These are phyloP conservation scores for Astragalus glycyphyllos DNA, from an alignment of 306 rosid genomes.

Conservation along the genomic window DNA sequence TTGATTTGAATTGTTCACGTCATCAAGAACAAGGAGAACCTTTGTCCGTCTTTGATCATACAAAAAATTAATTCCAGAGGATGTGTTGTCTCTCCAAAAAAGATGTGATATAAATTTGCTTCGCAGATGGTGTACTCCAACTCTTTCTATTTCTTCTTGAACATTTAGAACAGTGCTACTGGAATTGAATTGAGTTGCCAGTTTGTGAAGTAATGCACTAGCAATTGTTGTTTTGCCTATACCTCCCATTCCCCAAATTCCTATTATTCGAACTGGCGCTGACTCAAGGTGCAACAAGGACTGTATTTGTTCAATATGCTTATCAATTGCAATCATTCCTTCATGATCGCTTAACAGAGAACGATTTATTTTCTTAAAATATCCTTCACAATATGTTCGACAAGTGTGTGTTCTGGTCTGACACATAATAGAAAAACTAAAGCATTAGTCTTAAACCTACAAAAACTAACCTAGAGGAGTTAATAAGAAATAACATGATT, in stretches of 20 bases:
- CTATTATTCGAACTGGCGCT: slow-evolving; percentile 5
- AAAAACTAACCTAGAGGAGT: no score
- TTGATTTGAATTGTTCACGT: neutral
- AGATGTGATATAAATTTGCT: neutral
- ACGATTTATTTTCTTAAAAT: neutral
- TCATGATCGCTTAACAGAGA: neutral
- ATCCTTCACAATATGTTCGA: slow-evolving; percentile 10
- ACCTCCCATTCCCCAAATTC: slow-evolving; percentile 40
- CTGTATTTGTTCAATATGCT: slow-evolving; percentile 15
- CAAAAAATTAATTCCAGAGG: neutral
- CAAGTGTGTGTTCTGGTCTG: slow-evolving; percentile 2
- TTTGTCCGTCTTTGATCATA: neutral
- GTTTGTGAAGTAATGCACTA: no score
- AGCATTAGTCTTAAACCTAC: no score
- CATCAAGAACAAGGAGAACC: slow-evolving; percentile 34
- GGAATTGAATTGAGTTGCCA: neutral
- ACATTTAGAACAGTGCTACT: neutral
- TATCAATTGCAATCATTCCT: slow-evolving; percentile 36
- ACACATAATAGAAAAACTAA: no score
- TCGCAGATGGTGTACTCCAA: neutral
- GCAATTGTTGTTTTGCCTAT: slow-evolving; percentile 16
- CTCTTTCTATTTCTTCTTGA: neutral
- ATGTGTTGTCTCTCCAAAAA: neutral
- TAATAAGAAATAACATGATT: no score
- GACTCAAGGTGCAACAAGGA: slow-evolving; percentile 1